phyloP scores from a whole-genome alignment of 495 filamentous ascomycete genomes.

The Penicillium antarcticum region DNA sequence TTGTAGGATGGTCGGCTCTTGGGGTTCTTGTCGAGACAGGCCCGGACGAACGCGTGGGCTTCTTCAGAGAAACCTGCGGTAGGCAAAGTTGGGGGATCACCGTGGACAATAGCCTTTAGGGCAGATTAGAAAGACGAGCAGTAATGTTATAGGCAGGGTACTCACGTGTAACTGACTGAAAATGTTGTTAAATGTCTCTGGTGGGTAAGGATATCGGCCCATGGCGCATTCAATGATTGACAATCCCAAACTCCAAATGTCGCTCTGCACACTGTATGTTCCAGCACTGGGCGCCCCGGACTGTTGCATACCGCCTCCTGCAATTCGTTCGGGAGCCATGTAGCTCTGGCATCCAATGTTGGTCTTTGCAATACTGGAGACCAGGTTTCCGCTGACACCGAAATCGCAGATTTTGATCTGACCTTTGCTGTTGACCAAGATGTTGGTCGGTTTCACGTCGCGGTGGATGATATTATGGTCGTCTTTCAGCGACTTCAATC shows the following conservation, averaged over 20 bases:
- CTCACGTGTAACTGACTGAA: constrained; percentile 96
- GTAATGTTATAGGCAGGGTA: constrained; percentile 15
- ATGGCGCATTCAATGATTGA: constrained; percentile 96
- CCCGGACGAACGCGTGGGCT: constrained; percentile 81
- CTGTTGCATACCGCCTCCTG: constrained; percentile 76
- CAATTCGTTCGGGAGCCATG: constrained; percentile 97
- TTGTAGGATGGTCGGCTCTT: constrained; percentile 86
- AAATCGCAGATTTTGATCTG: constrained; percentile 99
- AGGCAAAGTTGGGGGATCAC: constrained; percentile 85
- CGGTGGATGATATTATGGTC: constrained; percentile 99
- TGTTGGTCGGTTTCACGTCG: constrained; percentile 98
- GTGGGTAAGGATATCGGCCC: constrained; percentile 94
- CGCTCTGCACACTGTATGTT: constrained; percentile 96
- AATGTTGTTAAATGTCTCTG: constrained; percentile 97
- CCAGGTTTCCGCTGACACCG: constrained; percentile 93
- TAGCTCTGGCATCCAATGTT: constrained; percentile 99
- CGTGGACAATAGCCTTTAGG: constrained; percentile 89
- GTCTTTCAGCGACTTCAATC: constrained; percentile 89
- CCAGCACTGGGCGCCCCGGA: constrained; percentile 68
- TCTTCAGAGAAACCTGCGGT: constrained; percentile 69
- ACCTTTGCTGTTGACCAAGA: constrained; percentile 82
- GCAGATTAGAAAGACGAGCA: constrained; percentile 15
- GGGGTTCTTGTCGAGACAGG: constrained; percentile 90
- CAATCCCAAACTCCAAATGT: constrained; percentile 95
- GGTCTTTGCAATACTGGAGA: constrained; percentile 96